phyloP scores from a whole-genome alignment of 176 grass and related monocot genomes.

The Oryza australiensis region DNA sequence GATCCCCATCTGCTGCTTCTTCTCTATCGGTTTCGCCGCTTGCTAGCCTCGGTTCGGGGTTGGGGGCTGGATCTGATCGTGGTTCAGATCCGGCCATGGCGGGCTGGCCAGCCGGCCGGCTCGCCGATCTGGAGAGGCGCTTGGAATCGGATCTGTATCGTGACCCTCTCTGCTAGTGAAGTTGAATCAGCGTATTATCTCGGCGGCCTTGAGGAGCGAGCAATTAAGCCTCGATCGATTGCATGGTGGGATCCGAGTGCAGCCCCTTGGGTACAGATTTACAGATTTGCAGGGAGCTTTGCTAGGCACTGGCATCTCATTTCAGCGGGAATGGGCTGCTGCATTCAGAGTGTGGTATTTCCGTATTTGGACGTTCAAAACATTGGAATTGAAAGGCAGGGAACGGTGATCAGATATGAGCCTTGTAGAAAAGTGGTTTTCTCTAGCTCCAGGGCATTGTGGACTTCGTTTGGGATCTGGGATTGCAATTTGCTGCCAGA shows the following conservation, averaged over 20 bases:
- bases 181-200: not conserved
- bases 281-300: not conserved
- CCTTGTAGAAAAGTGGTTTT: not conserved
- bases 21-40: not conserved
- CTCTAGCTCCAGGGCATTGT: not conserved
- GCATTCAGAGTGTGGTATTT: not conserved
- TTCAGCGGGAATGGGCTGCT: not conserved
- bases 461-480: not conserved
- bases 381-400: not conserved
- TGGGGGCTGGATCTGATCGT: constrained; percentile 28
- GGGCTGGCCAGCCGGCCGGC: not conserved
- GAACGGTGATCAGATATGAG: not conserved
- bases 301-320: not conserved
- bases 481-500: not conserved
- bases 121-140: not conserved
- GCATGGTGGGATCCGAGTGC: not conserved
- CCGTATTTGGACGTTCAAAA: not conserved
- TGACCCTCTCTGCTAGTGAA: constrained; percentile 20
- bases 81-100: constrained; percentile 32
- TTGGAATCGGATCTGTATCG: constrained; percentile 30
- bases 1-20: not conserved
- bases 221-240: not conserved
- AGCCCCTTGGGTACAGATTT: not conserved
- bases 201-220: not conserved
- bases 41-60: not conserved